Percentiles rank a stretch among this genome's conserved stretches.
Evolutionary conservation across 2,329 filamentous ascomycete species (phyloP).

Genomic region (Dichotomopilus funicola): DNA sequence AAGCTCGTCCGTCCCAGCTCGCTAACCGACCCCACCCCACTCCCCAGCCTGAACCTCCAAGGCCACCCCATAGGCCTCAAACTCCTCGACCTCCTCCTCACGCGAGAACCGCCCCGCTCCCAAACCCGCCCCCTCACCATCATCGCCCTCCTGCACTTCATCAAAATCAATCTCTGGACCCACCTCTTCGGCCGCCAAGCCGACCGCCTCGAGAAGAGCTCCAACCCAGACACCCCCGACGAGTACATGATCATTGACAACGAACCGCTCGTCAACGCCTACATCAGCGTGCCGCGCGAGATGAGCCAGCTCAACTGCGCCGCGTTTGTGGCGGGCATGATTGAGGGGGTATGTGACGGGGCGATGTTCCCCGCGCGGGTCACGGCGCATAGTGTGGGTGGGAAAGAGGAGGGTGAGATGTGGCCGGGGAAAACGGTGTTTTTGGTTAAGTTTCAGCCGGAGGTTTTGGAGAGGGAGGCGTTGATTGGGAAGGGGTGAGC

Average conservation of each 20-base stretch:
- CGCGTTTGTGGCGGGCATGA: constrained; percentile 87
- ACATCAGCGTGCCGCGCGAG: constrained; percentile 86
- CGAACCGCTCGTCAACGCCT: constrained; percentile 90
- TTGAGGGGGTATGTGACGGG: constrained; percentile 93
- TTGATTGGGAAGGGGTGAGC: constrained; percentile 46
- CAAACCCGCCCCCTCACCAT: constrained; percentile 78
- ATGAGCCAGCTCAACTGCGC: constrained; percentile 97
- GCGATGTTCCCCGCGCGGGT: constrained; percentile 84
- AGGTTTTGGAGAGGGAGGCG: constrained; percentile 86
- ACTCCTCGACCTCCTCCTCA: constrained; percentile 89
- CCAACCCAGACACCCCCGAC: constrained; percentile 72
- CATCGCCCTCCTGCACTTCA: constrained; percentile 87
- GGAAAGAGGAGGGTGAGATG: constrained; percentile 62
- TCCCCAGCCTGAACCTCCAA: constrained; percentile 78
- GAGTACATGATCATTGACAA: constrained; percentile 99
- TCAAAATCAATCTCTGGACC: constrained; percentile 86
- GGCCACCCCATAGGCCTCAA: constrained; percentile 92
- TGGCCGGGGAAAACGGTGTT: constrained; percentile 98
- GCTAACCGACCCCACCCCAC: constrained; percentile 4
- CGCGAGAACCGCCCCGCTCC: constrained; percentile 65
- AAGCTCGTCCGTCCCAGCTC: not conserved
- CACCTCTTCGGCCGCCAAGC: constrained; percentile 88
- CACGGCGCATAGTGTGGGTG: constrained; percentile 73
- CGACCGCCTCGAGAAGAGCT: constrained; percentile 85
- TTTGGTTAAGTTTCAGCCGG: constrained; percentile 83